A percentile compares a stretch with the other conserved stretches of the same genome.
phyloP scores from a whole-genome alignment of 345 rosid genomes.

The Gossypium longicalyx region DNA sequence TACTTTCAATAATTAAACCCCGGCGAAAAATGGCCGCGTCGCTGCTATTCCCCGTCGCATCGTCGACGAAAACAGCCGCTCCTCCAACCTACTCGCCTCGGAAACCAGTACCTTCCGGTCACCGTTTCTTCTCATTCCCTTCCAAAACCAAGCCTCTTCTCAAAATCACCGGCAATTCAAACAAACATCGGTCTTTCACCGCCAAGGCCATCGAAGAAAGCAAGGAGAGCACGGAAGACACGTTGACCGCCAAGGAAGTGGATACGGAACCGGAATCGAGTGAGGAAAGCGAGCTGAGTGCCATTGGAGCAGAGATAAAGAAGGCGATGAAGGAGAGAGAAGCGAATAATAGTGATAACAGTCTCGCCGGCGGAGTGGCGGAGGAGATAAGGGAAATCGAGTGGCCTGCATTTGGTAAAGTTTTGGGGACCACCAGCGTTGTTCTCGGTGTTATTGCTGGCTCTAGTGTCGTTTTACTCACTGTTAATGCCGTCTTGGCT shows the following conservation, averaged over 20 bases:
- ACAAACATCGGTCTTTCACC: slow-evolving; percentile 12
- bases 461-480: slow-evolving; percentile 84
- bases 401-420: slow-evolving; percentile 89
- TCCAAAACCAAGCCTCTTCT: not conserved
- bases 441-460: slow-evolving; percentile 91
- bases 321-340: slow-evolving; percentile 67
- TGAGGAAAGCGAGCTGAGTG: slow-evolving; percentile 37
- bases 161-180: not conserved
- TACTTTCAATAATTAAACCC: not conserved
- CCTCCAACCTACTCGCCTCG: not conserved
- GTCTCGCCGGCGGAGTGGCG: slow-evolving; percentile 59
- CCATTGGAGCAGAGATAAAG: slow-evolving; percentile 70
- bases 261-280: slow-evolving; percentile 19
- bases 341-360: slow-evolving; percentile 36
- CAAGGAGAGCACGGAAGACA: slow-evolving; percentile 39
- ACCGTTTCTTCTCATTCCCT: not conserved
- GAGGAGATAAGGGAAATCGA: slow-evolving; percentile 87
- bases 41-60: slow-evolving; percentile 28
- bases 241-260: slow-evolving; percentile 23
- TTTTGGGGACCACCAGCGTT: slow-evolving; percentile 76
- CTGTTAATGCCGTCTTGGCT: slow-evolving; percentile 82
- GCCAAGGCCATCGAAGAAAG: slow-evolving; percentile 54
- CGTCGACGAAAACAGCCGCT: slow-evolving; percentile 13
- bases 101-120: not conserved
- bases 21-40: slow-evolving; percentile 29